These are phyloP conservation scores for Camellia oleifera DNA, from an alignment of 179 eudicot genomes.

Conservation along the genomic window DNA sequence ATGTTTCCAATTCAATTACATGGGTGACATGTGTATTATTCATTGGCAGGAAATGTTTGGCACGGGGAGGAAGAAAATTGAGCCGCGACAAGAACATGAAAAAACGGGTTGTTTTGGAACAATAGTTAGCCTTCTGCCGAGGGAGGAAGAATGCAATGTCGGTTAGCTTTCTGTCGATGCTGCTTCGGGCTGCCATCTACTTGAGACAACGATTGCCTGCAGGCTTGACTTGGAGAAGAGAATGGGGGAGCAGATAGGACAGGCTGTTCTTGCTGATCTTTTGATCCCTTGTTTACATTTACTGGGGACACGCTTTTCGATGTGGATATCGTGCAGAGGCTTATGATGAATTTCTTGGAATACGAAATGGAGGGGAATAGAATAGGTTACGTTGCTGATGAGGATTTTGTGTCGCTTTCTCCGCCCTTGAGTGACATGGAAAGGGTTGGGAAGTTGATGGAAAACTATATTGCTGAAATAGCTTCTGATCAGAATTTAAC, in stretches of 20 bases:
- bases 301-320: conserved; percentile 79
- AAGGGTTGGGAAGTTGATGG: conserved; percentile 82
- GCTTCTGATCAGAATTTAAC: conserved; percentile 75
- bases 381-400: conserved; percentile 32
- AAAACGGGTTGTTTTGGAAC: conserved; percentile 89
- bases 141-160: conserved; percentile 71
- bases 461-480: conserved; percentile 72
- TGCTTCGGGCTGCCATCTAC: conserved; percentile 74
- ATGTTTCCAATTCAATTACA: background rate
- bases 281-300: conserved; percentile 76
- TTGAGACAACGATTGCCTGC: conserved; percentile 88
- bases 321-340: conserved; percentile 79
- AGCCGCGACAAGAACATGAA: conserved; percentile 78
- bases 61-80: conserved; percentile 77
- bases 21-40: background rate
- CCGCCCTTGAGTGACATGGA: conserved; percentile 54
- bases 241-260: conserved; percentile 81
- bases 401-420: conserved; percentile 31
- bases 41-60: conserved; percentile 65
- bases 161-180: conserved; percentile 86
- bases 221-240: conserved; percentile 92
- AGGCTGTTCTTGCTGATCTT: conserved; percentile 86
- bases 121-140: conserved; percentile 86
- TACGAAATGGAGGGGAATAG: conserved; percentile 39
- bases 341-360: conserved; percentile 73